Conservation (phyloP, 208 protist species). For the Crithidia fasciculata region DNA sequence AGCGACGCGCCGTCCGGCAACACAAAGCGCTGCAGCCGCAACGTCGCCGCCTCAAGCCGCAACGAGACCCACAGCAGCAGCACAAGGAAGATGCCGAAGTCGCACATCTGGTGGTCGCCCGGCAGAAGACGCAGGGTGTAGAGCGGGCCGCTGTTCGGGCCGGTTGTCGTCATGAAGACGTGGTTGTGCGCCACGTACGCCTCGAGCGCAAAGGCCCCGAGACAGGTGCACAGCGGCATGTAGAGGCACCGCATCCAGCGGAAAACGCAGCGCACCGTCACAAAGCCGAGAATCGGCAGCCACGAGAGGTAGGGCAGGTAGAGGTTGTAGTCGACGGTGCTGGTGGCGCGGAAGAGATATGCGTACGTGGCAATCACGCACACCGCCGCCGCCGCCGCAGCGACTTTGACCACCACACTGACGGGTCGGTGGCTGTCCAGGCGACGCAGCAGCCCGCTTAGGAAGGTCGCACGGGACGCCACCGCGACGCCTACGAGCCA, state of each 20-base stretch:
- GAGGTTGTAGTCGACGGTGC: constrained; percentile 68
- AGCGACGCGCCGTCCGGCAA: constrained; percentile 31
- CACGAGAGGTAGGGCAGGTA: constrained; percentile 78
- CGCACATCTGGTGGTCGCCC: constrained; percentile 31
- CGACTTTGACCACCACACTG: constrained; percentile 28
- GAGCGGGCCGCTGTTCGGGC: constrained; percentile 43
- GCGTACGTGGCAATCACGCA: constrained; percentile 37
- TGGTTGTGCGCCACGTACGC: constrained; percentile 86
- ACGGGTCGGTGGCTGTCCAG: constrained; percentile 33
- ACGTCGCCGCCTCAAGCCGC: constrained; percentile 24
- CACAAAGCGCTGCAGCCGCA: constrained; percentile 25
- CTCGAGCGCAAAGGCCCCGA: constrained; percentile 87
- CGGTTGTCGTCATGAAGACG: constrained; percentile 63
- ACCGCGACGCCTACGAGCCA: constrained; percentile 79
- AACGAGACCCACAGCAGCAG: constrained; percentile 38
- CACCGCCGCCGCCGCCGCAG: constrained; percentile 17
- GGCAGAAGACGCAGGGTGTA: constrained; percentile 36
- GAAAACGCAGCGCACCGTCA: constrained; percentile 77
- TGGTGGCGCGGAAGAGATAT: constrained; percentile 20
- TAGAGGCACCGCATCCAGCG: constrained; percentile 42
- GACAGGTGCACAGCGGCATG: constrained; percentile 49
- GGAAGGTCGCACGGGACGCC: constrained; percentile 41
- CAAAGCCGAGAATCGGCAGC: constrained; percentile 63
- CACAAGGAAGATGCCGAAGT: constrained; percentile 45
- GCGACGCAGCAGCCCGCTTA: constrained; percentile 32